Base-by-base conservation (phyloP, 306 rosid species). In the Crotalaria pallida region DNA sequence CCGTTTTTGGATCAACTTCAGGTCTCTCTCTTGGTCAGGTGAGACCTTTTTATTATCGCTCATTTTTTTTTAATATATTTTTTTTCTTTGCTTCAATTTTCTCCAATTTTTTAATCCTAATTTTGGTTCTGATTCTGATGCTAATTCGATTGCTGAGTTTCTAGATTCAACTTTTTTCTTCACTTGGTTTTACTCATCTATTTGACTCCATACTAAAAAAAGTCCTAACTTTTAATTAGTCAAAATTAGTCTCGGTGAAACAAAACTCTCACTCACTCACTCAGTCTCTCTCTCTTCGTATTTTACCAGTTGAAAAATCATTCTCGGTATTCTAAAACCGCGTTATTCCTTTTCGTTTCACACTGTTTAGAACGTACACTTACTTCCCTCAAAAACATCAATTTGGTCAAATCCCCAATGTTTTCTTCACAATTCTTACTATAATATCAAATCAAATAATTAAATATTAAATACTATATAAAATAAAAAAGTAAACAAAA, bases 11-110 rank as follows among this genome's bases (percentile, higher is more conserved):
- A 56, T 87, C 96, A 21, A 75, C 92, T 33, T 88, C 97, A 15
- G 83, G 80, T 1, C 88, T 91, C 47, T 74, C 86, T 76, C 92
- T 95, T 72, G 79, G 81, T 43, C 96, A 91, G 96, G 99, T 94
- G 75, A 40, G 87, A 23, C 5, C 55, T 36, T 38, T 38, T 10
- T 4, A 10, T 38, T 9, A 7, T 9, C 43, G 8, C 11, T 9
- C 6, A 0, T 4, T 3, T 7, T 29, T 29, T 4, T 3, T 65
- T 4, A 0, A 5, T 9, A 19, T 34, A 0, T 52, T 18, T 10
- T 9, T 38, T 23, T 23, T 36, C 0, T 11, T 47, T n/a, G 10
- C 50, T 45, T 41, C 38, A 29, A 11, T 62, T 65, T 48, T 38
- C 31, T n/a, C 40, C 36, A 0, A 0, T 5, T 66, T 52, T 9